A percentile compares a stretch with the other conserved stretches of the same genome.
Conservation (phyloP, 2,329 filamentous ascomycete genomes). For the Hymenoscyphus fructigenus region DNA sequence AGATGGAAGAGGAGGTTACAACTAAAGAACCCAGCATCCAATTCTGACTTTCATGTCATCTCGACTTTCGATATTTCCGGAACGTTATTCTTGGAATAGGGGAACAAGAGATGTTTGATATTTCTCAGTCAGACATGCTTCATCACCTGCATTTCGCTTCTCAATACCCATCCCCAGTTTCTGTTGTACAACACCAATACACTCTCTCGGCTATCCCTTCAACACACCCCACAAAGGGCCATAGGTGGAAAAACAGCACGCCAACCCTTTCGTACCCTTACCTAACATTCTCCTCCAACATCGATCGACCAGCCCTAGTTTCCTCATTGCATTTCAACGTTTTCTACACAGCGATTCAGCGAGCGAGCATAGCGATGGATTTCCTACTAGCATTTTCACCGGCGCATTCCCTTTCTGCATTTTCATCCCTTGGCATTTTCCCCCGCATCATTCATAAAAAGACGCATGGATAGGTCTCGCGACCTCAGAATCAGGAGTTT, state of each 20-base stretch:
- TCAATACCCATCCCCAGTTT: background rate
- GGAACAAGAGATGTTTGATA: background rate
- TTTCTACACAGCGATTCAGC: background rate
- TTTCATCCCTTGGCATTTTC: background rate
- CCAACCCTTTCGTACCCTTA: background rate
- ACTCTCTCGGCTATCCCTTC: background rate
- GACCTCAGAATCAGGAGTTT: slow-evolving; percentile 8
- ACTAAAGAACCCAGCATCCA: slow-evolving; percentile 20
- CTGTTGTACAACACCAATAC: slow-evolving; percentile 6
- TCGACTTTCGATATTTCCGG: background rate
- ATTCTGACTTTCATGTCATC: background rate
- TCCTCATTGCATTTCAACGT: background rate
- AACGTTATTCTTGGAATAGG: background rate
- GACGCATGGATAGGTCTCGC: slow-evolving; percentile 12
- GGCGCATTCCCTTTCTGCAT: background rate
- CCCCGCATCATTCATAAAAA: background rate
- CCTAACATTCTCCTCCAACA: background rate
- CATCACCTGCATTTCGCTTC: too few relatives aligned
- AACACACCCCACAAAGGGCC: background rate
- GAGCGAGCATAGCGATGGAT: slow-evolving; percentile 10
- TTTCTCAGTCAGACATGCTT: too few relatives aligned
- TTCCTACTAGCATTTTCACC: slow-evolving; percentile 9
- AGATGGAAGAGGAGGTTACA: slow-evolving; percentile 35
- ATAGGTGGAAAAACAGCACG: slow-evolving; percentile 7
- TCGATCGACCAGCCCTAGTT: too few relatives aligned